Evolutionary conservation across 306 rosid genomes (phyloP), one percentile per base, ranked within the genome.

Genomic region (Castanea sativa): DNA sequence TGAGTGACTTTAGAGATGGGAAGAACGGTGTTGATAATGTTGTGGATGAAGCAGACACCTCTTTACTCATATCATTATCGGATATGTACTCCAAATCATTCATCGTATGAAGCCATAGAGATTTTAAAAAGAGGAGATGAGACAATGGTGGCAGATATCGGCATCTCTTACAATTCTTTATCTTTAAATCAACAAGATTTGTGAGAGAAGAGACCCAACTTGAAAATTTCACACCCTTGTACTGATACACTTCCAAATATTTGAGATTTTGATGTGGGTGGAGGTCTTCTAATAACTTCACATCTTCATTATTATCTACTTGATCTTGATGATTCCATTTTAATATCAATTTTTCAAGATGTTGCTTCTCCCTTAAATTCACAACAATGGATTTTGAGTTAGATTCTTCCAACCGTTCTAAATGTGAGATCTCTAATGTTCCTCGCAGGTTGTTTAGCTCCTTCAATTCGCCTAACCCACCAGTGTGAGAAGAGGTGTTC

Each of bases 201-300:
- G 33, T 21, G 27, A 74, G 69, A 4, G n/a, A 32, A 18, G 35
- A 57, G 11, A 74, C 19, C 77, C 69, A 74, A 33, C 53, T 6
- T 57, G 77, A 23, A 74, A 57, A 33, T 2, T 12, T 35, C 55
- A 2, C 14, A 4, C 77, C 1, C 33, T 30, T 1, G 15, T 73
- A 74, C 12, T n/a, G 6, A 56, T 74, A 2, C 20, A 74, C 55
- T 4, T 12, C 7, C 15, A 74, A 33, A 19, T 32, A 2, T 35
- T 74, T 74, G 20, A 74, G 32, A n/a, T 35, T 56, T 11, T 61
- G 55, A 49, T 74, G 55, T 32, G 69, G 69, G 20, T 18, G 25
- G 23, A 57, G 69, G 5, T 10, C 38, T 56, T 73, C 32, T 4
- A 73, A 2, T 6, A 55, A 65, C 38, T 73, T 32, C 32, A 33